Evolutionary conservation across 2,329 filamentous ascomycete genomes (phyloP).

Genomic region (Apiospora sp.): DNA sequence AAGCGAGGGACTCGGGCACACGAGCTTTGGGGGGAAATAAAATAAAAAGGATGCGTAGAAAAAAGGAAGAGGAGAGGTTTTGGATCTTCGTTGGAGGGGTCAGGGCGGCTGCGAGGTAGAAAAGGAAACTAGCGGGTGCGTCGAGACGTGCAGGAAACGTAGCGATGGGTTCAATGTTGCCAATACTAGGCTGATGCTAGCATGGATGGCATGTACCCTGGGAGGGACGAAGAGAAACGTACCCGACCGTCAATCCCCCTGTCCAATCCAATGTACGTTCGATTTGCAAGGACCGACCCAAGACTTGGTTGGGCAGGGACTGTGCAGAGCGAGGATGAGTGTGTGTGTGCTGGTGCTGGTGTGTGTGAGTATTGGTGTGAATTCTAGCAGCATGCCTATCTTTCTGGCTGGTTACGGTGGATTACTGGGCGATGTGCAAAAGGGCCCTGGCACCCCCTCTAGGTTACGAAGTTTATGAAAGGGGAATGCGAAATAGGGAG

Average conservation of each 20-base stretch:
- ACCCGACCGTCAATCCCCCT: conserved; percentile 17
- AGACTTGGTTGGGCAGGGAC: conserved; percentile 22
- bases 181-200: conserved; percentile 15
- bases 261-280: conserved; percentile 13
- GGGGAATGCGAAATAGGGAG: conserved; percentile 45
- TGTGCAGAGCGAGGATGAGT: neutral
- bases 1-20: conserved; percentile 29
- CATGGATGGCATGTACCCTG: conserved; percentile 5
- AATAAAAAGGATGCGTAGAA: conserved; percentile 28
- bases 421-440: conserved; percentile 26
- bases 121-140: conserved; percentile 23
- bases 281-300: conserved; percentile 20
- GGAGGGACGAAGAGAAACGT: neutral
- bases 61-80: conserved; percentile 25
- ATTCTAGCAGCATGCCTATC: neutral
- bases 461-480: conserved; percentile 38
- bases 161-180: conserved; percentile 20
- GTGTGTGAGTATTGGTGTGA: neutral
- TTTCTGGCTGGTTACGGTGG: neutral
- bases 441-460: conserved; percentile 29
- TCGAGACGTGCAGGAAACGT: conserved; percentile 26
- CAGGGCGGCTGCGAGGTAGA: conserved; percentile 29
- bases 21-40: conserved; percentile 29
- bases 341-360: neutral
- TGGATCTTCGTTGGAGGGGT: conserved; percentile 28